phyloP scores from a whole-genome alignment of 2,329 filamentous ascomycete species.

The Aphanocladium album region DNA sequence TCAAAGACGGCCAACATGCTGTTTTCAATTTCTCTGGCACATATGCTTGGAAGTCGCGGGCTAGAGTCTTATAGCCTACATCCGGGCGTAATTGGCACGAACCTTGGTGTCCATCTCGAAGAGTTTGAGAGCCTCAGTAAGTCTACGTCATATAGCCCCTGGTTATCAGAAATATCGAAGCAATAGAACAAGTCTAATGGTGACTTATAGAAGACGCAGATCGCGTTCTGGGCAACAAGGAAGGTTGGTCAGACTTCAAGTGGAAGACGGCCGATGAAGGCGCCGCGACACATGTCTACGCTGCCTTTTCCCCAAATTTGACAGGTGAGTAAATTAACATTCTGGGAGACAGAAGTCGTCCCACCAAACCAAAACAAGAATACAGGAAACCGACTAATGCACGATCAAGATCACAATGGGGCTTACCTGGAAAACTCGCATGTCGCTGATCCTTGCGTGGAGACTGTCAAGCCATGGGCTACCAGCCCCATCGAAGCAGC shows the following conservation, averaged over 20 bases:
- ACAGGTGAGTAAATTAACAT: conserved; percentile 16
- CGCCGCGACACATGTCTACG: conserved; percentile 30
- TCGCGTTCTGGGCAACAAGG: conserved; percentile 18
- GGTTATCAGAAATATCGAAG: too few species aligned
- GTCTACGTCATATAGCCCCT: background rate
- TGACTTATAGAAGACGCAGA: conserved; percentile 17
- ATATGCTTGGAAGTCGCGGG: conserved; percentile 17
- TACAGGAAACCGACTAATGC: too few species aligned
- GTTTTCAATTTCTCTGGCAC: conserved; percentile 16
- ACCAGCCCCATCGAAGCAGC: conserved; percentile 32
- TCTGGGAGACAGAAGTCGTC: too few species aligned
- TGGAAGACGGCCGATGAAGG: conserved; percentile 24
- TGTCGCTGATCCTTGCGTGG: conserved; percentile 25
- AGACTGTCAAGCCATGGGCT: conserved; percentile 27
- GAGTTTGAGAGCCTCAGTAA: conserved; percentile 2
- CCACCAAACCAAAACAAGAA: too few species aligned
- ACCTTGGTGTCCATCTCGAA: background rate
- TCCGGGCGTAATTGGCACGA: conserved; percentile 18
- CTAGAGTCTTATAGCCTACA: conserved; percentile 23
- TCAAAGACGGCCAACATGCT: conserved; percentile 27
- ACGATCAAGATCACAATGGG: conserved; percentile 28
- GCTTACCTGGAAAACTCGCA: conserved; percentile 29
- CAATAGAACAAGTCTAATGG: background rate
- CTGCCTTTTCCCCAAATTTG: conserved; percentile 33
- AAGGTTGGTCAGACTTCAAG: conserved; percentile 19